These are phyloP conservation scores for Kickxella alabastrina DNA, from an alignment of 192 early-diverging fungal genomes.

Conservation along the genomic window DNA sequence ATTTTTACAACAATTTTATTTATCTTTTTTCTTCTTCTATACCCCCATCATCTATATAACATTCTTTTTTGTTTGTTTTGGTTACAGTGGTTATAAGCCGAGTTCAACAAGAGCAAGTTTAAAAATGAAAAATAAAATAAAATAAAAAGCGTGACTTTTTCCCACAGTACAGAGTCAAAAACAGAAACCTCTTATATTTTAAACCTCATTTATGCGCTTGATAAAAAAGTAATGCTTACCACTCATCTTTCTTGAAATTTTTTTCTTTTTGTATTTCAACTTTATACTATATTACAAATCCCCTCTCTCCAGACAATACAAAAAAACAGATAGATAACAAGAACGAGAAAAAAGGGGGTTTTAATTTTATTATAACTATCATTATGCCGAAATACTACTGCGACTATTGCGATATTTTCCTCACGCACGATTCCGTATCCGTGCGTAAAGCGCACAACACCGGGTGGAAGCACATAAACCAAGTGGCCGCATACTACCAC, in stretches of 20 bases:
- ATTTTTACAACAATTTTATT: too few relatives aligned
- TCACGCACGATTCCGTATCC: conserved; percentile 88
- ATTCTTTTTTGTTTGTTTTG: background rate
- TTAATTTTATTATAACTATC: too few relatives aligned
- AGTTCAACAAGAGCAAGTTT: too few relatives aligned
- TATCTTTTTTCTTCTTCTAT: conserved; percentile 6
- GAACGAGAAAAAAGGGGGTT: background rate
- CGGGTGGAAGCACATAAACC: conserved; percentile 90
- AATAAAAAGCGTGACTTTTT: too few relatives aligned
- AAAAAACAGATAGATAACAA: background rate
- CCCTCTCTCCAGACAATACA: background rate
- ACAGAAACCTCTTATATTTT: too few relatives aligned
- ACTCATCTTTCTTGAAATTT: too few relatives aligned
- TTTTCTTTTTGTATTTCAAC: too few relatives aligned
- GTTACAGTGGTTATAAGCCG: too few relatives aligned
- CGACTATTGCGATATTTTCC: conserved; percentile 97
- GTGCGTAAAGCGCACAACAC: conserved; percentile 93
- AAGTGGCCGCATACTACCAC: conserved; percentile 90
- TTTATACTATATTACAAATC: conserved; percentile 1
- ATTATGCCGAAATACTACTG: conserved; percentile 95
- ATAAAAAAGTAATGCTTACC: too few relatives aligned
- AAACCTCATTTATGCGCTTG: too few relatives aligned
- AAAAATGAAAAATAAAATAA: too few relatives aligned
- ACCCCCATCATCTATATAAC: background rate
- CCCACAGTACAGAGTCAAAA: too few relatives aligned